A percentile compares a stretch with the other conserved stretches of the same genome.
Conservation (phyloP, 2,329 filamentous ascomycete species). For the Endocalyx cinctus region DNA sequence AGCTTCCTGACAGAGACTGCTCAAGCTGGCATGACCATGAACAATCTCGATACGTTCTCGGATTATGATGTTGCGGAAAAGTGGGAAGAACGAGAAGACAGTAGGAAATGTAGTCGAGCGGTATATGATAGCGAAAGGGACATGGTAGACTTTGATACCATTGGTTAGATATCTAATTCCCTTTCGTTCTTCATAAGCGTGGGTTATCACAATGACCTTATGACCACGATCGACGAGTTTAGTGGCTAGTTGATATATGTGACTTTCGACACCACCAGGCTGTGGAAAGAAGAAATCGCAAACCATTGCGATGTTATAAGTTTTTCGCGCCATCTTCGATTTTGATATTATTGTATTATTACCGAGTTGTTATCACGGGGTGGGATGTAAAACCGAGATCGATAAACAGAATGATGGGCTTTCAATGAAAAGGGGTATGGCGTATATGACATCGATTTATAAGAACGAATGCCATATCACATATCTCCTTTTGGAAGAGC, state of each 20-base stretch:
- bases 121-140: constrained; percentile 94
- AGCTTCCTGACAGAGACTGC: constrained; percentile 88
- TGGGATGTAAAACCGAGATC: too few relatives aligned
- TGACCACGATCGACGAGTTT: constrained; percentile 97
- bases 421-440: too few relatives aligned
- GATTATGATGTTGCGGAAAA: constrained; percentile 95
- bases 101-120: constrained; percentile 91
- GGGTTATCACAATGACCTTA: constrained; percentile 96
- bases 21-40: constrained; percentile 92
- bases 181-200: constrained; percentile 85
- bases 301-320: constrained; percentile 80
- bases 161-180: constrained; percentile 95
- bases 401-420: too few relatives aligned
- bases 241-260: constrained; percentile 95
- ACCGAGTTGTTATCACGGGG: too few relatives aligned
- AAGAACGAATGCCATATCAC: too few relatives aligned
- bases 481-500: too few relatives aligned
- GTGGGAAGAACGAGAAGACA: constrained; percentile 96
- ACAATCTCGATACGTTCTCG: constrained; percentile 95
- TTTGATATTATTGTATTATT: too few relatives aligned
- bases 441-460: too few relatives aligned
- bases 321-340: constrained; percentile 46
- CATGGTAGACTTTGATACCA: constrained; percentile 95
- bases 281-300: constrained; percentile 99
- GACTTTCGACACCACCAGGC: constrained; percentile 92